phyloP scores from a whole-genome alignment of 169 alveolate genomes.

The Eimeria mitis region DNA sequence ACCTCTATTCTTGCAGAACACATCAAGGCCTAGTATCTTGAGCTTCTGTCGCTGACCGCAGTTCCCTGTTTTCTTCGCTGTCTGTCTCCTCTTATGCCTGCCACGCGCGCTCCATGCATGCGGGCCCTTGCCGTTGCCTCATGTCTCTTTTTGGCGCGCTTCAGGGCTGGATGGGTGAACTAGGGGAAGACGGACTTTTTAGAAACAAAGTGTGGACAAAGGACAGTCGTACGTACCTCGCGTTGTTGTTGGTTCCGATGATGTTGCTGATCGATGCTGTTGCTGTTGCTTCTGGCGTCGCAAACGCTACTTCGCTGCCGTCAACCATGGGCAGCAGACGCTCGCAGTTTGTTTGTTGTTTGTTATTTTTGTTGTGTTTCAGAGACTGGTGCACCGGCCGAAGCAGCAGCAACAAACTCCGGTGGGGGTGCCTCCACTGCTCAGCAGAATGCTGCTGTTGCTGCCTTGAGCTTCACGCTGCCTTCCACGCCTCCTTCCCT shows the following conservation, averaged over 20 bases:
- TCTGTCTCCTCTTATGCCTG: neutral
- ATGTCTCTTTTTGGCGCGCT: neutral
- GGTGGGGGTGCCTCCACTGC: constrained; percentile 27
- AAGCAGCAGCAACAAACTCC: constrained; percentile 11
- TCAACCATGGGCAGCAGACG: neutral
- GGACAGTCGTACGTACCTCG: constrained; percentile 35
- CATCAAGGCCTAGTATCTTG: neutral
- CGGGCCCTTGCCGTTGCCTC: neutral
- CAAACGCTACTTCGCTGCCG: neutral
- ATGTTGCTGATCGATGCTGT: neutral
- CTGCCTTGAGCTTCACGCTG: constrained; percentile 77
- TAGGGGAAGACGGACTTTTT: constrained; percentile 73
- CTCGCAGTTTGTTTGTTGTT: neutral
- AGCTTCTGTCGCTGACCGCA: neutral
- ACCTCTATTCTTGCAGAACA: neutral
- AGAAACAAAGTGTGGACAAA: constrained; percentile 76
- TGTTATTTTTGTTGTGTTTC: constrained; percentile 1
- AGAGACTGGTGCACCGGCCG: constrained; percentile 72
- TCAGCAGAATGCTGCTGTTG: constrained; percentile 78
- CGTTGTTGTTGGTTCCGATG: neutral
- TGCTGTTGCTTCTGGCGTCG: constrained; percentile 1
- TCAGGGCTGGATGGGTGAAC: constrained; percentile 77
- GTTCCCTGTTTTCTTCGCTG: neutral
- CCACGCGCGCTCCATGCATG: neutral
- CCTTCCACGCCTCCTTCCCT: constrained; percentile 81